Conservation (phyloP, 108 stramenopile genomes). For the Cyclostephanos tholiformis region DNA sequence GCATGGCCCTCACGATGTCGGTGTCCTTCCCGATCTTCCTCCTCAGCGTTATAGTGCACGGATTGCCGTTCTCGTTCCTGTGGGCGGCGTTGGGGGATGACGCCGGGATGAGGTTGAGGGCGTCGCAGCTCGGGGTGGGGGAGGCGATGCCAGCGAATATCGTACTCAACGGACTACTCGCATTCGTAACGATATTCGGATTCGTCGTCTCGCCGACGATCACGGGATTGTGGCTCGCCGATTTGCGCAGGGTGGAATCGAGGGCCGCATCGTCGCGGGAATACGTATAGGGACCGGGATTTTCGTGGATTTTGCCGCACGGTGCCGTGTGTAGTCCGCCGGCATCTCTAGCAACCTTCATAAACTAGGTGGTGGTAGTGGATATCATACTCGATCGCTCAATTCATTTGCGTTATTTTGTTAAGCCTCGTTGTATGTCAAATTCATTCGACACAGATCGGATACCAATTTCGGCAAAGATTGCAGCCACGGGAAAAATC, state of each 20-base stretch:
- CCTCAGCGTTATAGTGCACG: constrained; percentile 29
- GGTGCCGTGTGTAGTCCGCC: background rate
- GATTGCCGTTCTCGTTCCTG: constrained; percentile 42
- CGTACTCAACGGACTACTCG: constrained; percentile 25
- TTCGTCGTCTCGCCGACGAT: constrained; percentile 44
- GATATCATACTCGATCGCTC: no score
- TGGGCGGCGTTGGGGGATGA: constrained; percentile 49
- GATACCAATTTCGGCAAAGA: constrained; percentile 61
- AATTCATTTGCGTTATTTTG: no score
- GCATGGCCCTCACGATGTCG: constrained; percentile 25
- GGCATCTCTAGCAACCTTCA: no score
- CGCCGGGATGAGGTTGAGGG: constrained; percentile 30
- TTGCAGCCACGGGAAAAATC: constrained; percentile 75
- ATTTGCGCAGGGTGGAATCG: constrained; percentile 16
- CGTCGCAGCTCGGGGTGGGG: constrained; percentile 13
- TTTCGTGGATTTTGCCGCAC: background rate
- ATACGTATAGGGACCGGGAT: no score
- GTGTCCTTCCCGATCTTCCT: constrained; percentile 40
- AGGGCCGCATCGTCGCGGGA: background rate
- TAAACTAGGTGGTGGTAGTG: no score
- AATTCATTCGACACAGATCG: constrained; percentile 17
- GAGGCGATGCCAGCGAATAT: constrained; percentile 18
- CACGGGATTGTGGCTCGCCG: constrained; percentile 46
- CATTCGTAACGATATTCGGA: constrained; percentile 47
- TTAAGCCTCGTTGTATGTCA: background rate